Conservation (phyloP, 306 rosid species). For the Cucurbita pepo region DNA sequence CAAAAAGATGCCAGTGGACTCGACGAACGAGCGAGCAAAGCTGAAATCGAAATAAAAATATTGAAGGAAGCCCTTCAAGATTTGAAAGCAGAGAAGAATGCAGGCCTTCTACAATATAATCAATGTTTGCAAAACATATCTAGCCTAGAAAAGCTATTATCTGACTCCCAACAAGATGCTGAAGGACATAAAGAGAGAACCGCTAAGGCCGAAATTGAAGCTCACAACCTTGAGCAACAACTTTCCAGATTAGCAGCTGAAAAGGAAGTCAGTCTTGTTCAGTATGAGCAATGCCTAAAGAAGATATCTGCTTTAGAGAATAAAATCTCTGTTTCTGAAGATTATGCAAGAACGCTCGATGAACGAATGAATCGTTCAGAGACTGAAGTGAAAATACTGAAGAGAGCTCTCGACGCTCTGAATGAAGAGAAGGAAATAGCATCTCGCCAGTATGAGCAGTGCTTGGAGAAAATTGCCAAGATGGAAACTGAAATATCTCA, state of each 20-base stretch:
- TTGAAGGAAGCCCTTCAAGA: slow-evolving; percentile 58
- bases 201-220: slow-evolving; percentile 49
- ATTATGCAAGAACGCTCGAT: slow-evolving; percentile 43
- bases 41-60: slow-evolving; percentile 67
- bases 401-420: slow-evolving; percentile 28
- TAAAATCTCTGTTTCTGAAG: slow-evolving; percentile 52
- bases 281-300: slow-evolving; percentile 40
- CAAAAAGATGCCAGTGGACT: slow-evolving; percentile 51
- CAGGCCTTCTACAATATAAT: slow-evolving; percentile 49
- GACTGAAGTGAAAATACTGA: slow-evolving; percentile 43
- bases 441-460: slow-evolving; percentile 37
- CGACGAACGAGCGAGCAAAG: slow-evolving; percentile 70
- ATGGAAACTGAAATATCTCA: slow-evolving; percentile 56
- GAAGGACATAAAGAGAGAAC: slow-evolving; percentile 42
- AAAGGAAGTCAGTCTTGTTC: slow-evolving; percentile 54
- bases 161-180: slow-evolving; percentile 33
- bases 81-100: slow-evolving; percentile 50
- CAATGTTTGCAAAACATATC: slow-evolving; percentile 61
- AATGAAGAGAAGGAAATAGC: slow-evolving; percentile 56
- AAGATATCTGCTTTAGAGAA: slow-evolving; percentile 61
- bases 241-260: slow-evolving; percentile 48
- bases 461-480: slow-evolving; percentile 47
- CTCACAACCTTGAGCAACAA: slow-evolving; percentile 39
- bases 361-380: slow-evolving; percentile 45
- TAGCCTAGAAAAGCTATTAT: slow-evolving; percentile 36